These are phyloP conservation scores for Podaxis sp. DNA, from an alignment of 768 basidiomycete genomes.

Conservation along the genomic window DNA sequence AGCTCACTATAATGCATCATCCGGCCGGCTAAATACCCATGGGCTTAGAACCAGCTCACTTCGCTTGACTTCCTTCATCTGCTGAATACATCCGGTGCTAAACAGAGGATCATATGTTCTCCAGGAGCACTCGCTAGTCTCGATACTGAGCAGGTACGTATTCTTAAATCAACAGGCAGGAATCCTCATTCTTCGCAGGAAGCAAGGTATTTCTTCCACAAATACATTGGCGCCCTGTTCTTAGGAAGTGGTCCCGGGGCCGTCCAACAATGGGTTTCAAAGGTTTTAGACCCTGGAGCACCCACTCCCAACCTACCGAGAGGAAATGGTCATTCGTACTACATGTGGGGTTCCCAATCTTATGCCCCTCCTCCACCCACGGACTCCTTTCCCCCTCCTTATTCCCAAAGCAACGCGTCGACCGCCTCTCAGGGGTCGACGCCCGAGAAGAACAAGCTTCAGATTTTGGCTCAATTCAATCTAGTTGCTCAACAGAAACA, in stretches of 20 bases:
- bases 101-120: not conserved
- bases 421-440: not conserved
- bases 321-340: not conserved
- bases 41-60: not conserved
- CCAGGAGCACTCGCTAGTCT: not conserved
- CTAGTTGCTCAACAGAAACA: slow-evolving; percentile 50
- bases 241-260: not conserved
- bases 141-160: not conserved
- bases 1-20: not conserved
- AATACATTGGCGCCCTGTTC: not conserved
- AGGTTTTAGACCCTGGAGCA: not conserved
- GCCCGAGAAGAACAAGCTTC: slow-evolving; percentile 20
- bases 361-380: not conserved
- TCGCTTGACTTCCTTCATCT: not conserved
- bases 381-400: not conserved
- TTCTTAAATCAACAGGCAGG: not conserved
- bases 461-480: slow-evolving; percentile 44
- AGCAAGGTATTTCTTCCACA: not conserved
- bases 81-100: not conserved
- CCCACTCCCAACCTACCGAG: not conserved
- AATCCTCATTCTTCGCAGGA: not conserved
- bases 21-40: not conserved
- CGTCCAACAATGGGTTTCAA: not conserved
- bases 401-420: not conserved
- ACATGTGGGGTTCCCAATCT: not conserved